Evolutionary conservation across 306 rosid genomes (phyloP), one percentile per base, ranked within the genome.

Genomic region (Cyclanthera cordifolia): DNA sequence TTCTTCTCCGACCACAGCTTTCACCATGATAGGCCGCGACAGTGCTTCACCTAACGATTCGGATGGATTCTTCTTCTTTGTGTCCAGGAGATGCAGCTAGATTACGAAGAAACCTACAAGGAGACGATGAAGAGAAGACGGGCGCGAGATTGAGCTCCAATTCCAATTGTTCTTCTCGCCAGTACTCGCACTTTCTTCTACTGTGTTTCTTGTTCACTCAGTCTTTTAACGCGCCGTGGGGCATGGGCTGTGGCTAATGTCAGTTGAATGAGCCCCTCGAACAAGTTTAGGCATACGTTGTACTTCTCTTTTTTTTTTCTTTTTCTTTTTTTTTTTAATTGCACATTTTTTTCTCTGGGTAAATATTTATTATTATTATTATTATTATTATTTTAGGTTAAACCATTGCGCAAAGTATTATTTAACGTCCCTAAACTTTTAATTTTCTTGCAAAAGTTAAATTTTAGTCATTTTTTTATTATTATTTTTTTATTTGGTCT

Each of bases 1-100:
- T 81, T 93, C 98, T 73, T 93, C 98, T 80, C 94, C 96, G 10
- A 87, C 75, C 37, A 87, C 94, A 53, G 79, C 83, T 78, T 87
- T 93, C 95, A 88, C 98, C 98, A 93, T 93, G 32, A 16, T 57
- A 6, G 24, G 51, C 37, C n/a, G 10, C 8, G 60, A 23, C 9
- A 0, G 23, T 8, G 5, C 66, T 70, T 16, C 66, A 15, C 53
- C 2, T 20, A 15, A 16, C 32, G 47, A 65, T 65, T 43, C 14
- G 5, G 23, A 64, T 37, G 24, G 28, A 28, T 21, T 61, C 25
- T 60, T 34, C 48, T 17, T 0, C 32, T 28, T 28, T 28, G 32
- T 4, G 17, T 56, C 41, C 10, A 58, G 66, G 13, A 32, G 46
- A 15, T 32, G 27, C 21, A n/a, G n/a, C n/a, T n/a, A n/a, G 9